phyloP scores from a whole-genome alignment of 169 alveolate species.

The Plasmodium sp. region DNA sequence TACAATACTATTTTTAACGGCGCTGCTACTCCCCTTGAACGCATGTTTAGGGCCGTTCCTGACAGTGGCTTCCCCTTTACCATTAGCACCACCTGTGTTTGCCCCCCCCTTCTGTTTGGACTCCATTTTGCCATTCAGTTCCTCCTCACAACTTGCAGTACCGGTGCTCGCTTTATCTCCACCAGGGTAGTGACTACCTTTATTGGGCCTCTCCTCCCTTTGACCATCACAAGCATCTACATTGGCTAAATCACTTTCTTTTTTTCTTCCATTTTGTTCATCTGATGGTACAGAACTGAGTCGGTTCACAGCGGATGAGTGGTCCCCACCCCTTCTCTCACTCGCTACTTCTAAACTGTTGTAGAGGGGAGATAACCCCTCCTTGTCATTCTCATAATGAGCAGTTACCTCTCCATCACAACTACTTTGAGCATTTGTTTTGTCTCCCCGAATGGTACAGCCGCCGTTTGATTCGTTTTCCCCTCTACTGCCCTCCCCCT shows the following conservation, averaged over 20 bases:
- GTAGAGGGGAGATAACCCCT: background rate
- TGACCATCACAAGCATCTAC: background rate
- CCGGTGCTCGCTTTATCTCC: background rate
- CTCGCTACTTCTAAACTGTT: background rate
- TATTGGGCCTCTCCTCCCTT: slow-evolving; percentile 11
- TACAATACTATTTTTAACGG: slow-evolving; percentile 18
- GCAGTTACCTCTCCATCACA: background rate
- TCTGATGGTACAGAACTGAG: background rate
- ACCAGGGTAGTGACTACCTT: background rate
- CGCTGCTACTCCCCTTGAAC: background rate
- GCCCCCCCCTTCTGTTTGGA: background rate
- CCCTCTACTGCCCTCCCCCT: background rate
- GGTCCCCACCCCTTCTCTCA: background rate
- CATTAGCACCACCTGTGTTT: background rate
- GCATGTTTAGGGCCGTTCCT: background rate
- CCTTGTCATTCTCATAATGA: background rate
- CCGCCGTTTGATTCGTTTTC: background rate
- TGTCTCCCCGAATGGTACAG: background rate
- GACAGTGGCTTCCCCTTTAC: background rate
- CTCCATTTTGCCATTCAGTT: background rate
- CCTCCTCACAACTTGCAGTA: background rate
- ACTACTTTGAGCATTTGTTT: background rate
- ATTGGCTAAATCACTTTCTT: background rate
- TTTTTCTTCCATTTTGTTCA: background rate
- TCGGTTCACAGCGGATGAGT: background rate